Evolutionary conservation across 108 stramenopile genomes (phyloP).

Genomic region (Nitzschia sp.): DNA sequence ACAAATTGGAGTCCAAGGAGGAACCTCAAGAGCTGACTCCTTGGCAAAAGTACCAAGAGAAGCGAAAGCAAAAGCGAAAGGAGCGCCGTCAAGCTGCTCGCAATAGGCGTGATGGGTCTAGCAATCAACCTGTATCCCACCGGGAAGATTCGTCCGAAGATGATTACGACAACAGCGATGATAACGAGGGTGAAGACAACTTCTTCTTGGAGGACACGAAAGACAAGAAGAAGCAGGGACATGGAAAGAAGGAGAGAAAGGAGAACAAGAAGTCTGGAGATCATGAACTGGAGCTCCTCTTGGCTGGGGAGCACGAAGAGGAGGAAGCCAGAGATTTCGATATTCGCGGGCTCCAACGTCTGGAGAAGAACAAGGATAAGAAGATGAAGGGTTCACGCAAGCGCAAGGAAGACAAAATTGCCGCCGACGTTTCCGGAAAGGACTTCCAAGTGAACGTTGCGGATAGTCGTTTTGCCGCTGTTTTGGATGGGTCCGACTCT

Average conservation of each 20-base stretch:
- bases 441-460: conserved; percentile 78
- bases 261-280: conserved; percentile 24
- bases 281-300: conserved; percentile 67
- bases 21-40: conserved; percentile 63
- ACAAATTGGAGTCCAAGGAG: conserved; percentile 47
- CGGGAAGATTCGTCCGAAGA: conserved; percentile 16
- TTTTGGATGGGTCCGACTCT: conserved; percentile 86
- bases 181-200: conserved; percentile 46
- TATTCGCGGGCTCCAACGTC: conserved; percentile 77
- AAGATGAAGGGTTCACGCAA: conserved; percentile 78
- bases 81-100: conserved; percentile 60
- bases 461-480: conserved; percentile 86
- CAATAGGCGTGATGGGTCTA: conserved; percentile 14
- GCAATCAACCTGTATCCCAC: neutral
- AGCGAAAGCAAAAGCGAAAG: conserved; percentile 79
- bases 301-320: conserved; percentile 80
- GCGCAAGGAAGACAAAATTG: conserved; percentile 69
- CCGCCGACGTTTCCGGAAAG: conserved; percentile 70
- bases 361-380: conserved; percentile 78
- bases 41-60: conserved; percentile 84
- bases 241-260: neutral
- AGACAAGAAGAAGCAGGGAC: conserved; percentile 6
- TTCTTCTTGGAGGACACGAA: conserved; percentile 39
- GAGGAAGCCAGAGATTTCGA: conserved; percentile 74
- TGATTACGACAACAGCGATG: conserved; percentile 26